Evolutionary conservation across 2,329 filamentous ascomycete genomes (phyloP), one percentile per base, ranked within the genome.

Genomic region (Phaeosphaeria sp.): DNA sequence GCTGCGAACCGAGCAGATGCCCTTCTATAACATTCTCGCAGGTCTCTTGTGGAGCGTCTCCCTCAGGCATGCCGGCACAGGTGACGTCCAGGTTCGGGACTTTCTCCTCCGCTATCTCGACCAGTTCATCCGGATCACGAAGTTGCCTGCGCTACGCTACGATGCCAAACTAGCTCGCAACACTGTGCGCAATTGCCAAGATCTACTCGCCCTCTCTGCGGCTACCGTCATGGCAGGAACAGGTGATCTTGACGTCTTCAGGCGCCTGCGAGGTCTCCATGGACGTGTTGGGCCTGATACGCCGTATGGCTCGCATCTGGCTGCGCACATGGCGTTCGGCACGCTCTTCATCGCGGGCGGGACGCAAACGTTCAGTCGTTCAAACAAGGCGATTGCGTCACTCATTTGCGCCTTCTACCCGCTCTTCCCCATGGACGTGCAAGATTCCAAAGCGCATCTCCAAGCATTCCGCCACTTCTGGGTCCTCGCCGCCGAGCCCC

Each of bases 381-480:
- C 90, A 39, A 90, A 97, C 72, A 82, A 96, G 53, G 93, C 94
- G 9, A 88, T 96, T 49, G 94, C 92, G 1, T 87, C 92, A 13
- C 83, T 99, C 6, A 86, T 99, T 7, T 89, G 95, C 44, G 90
- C 95, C 1, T 96, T 99, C 76, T 99, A 99, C 72, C 95, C 95
- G 0, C 84, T 97, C 20, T 97, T 96, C 74, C 95, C 95, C 0
- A 90, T 87, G 9, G 90, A 87, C 27, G 91, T 98, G 1, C 90
- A 96, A 69, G 95, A 99, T 79, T 98, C 98, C 73, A 90, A 91
- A 64, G 93, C 92, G 11, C 95, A 99, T 70, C 84, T 99, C 6
- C 95, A 99, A 80, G 95, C 96, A 3, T 95, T 99, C 80, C 88
- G 96, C 5, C 94, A 99, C 77, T 91, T 99, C 72, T 99, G 95